phyloP scores from a whole-genome alignment of 202 grass and related monocot species.

The Schoenoplectus tabernaemontani region DNA sequence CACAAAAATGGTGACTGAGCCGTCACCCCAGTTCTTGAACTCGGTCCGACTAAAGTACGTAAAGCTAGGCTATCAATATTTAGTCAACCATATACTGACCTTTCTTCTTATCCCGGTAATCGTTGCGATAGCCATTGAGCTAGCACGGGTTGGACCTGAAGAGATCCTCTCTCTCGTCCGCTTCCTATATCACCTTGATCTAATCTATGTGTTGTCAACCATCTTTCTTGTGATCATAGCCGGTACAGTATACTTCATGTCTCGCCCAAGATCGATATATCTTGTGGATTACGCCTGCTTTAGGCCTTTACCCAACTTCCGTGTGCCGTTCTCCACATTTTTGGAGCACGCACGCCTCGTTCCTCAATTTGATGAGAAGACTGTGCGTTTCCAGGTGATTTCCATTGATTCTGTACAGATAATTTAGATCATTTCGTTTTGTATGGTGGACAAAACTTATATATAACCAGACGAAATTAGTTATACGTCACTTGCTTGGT shows the following conservation, averaged over 20 bases:
- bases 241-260: slow-evolving; percentile 36
- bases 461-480: too few species aligned
- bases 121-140: background rate
- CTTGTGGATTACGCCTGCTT: slow-evolving; percentile 72
- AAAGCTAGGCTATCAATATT: slow-evolving; percentile 23
- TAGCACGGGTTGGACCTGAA: slow-evolving; percentile 14
- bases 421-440: slow-evolving; percentile 6
- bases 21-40: slow-evolving; percentile 25
- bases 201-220: slow-evolving; percentile 28
- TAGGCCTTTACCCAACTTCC: slow-evolving; percentile 27
- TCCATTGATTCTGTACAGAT: background rate
- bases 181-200: slow-evolving; percentile 1
- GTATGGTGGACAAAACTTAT: too few species aligned
- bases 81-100: slow-evolving; percentile 31
- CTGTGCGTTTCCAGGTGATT: slow-evolving; percentile 38
- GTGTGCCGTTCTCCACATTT: slow-evolving; percentile 72
- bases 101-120: slow-evolving; percentile 13
- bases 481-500: too few species aligned
- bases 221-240: slow-evolving; percentile 32
- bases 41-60: slow-evolving; percentile 5
- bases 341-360: slow-evolving; percentile 51
- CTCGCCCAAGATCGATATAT: slow-evolving; percentile 45
- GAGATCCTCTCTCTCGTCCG: background rate
- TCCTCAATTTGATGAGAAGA: slow-evolving; percentile 51
- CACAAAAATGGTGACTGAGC: slow-evolving; percentile 13